Percentiles rank a stretch among this genome's conserved stretches.
Conservation (phyloP, 345 rosid genomes). For the Acer yangbiense region DNA sequence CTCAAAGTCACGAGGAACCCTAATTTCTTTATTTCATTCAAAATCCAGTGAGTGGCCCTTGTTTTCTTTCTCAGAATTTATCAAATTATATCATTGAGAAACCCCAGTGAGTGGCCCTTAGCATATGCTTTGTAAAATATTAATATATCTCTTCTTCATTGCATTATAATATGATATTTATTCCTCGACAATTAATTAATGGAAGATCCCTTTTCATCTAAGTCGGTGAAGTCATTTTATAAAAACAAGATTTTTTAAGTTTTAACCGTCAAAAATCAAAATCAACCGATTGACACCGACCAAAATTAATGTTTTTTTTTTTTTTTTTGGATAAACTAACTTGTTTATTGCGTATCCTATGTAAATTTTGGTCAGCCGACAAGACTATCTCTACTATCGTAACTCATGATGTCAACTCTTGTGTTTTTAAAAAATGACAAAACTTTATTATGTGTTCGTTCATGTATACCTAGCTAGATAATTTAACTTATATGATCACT, state of each 20-base stretch:
- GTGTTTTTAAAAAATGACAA: neutral
- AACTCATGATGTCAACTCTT: neutral
- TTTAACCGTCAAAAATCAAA: slow-evolving; percentile 24
- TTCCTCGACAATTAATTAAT: neutral
- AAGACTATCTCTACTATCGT: neutral
- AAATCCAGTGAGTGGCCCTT: slow-evolving; percentile 17
- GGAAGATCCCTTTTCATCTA: neutral
- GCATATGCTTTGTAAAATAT: slow-evolving; percentile 17
- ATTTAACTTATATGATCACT: too few species aligned
- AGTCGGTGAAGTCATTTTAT: slow-evolving; percentile 26
- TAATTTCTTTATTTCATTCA: slow-evolving; percentile 27
- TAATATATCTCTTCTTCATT: neutral
- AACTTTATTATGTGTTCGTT: neutral
- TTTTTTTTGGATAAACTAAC: neutral
- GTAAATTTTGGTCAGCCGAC: neutral
- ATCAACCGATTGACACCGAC: slow-evolving; percentile 24
- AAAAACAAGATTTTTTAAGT: neutral
- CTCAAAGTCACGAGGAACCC: slow-evolving; percentile 34
- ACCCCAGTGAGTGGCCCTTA: slow-evolving; percentile 27
- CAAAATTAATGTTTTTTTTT: neutral
- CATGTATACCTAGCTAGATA: neutral
- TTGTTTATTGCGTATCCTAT: neutral
- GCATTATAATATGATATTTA: neutral
- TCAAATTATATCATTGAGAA: neutral
- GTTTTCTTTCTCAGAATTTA: slow-evolving; percentile 1